Percentiles rank a stretch among this genome's conserved stretches.
Evolutionary conservation across 352 stramenopile genomes (phyloP).

Genomic region (Globisporangium carolinianum): DNA sequence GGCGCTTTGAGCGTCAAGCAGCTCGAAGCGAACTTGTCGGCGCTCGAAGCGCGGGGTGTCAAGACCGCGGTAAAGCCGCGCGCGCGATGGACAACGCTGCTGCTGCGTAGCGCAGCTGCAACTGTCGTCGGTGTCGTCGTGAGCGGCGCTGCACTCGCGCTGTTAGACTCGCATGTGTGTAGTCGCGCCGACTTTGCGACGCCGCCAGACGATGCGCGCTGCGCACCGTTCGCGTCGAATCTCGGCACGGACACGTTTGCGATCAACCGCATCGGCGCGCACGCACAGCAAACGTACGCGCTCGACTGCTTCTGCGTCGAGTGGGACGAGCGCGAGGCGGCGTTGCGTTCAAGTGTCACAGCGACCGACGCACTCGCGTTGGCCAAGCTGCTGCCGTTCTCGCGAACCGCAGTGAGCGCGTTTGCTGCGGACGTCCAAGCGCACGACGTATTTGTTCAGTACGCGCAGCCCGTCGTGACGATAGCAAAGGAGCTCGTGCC

Average conservation of each 20-base stretch:
- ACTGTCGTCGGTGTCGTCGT: not conserved
- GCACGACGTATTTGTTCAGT: constrained; percentile 24
- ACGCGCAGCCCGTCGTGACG: constrained; percentile 32
- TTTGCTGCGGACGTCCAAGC: constrained; percentile 9
- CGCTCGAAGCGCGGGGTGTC: constrained; percentile 21
- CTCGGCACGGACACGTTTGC: constrained; percentile 22
- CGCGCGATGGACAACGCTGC: too few species aligned
- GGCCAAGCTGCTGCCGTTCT: constrained; percentile 33
- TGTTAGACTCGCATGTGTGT: constrained; percentile 1
- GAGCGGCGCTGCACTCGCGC: not conserved
- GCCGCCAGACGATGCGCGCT: constrained; percentile 10
- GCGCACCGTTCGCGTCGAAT: constrained; percentile 19
- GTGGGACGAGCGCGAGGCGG: constrained; percentile 33
- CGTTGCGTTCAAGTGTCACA: constrained; percentile 19
- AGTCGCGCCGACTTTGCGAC: not conserved
- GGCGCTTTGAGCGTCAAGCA: constrained; percentile 66
- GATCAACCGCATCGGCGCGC: constrained; percentile 18
- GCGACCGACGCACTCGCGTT: constrained; percentile 18
- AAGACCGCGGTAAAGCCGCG: not conserved
- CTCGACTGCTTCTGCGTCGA: constrained; percentile 35
- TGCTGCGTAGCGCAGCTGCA: too few species aligned
- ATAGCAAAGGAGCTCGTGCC: constrained; percentile 17
- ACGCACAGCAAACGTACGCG: constrained; percentile 21
- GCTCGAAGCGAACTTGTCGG: constrained; percentile 49
- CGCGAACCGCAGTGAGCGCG: constrained; percentile 5